Conservation (phyloP, 805 yeast species). For the Candida methanosorbosa region DNA sequence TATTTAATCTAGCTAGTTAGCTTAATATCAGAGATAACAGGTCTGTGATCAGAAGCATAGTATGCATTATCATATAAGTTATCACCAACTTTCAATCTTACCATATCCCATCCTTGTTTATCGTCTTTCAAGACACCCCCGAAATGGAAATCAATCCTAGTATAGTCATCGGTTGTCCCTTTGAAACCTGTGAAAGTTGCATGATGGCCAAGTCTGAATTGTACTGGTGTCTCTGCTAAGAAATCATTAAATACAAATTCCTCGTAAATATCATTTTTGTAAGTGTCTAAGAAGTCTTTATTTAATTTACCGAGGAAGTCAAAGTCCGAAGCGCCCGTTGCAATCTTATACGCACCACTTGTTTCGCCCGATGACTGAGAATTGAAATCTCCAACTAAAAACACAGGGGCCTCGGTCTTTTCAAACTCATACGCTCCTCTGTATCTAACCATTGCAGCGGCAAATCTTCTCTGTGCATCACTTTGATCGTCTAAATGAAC, state of each 20-base stretch:
- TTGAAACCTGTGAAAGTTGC: slow-evolving; percentile 34
- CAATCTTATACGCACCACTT: slow-evolving; percentile 23
- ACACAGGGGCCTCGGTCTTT: slow-evolving; percentile 23
- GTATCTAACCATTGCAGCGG: slow-evolving; percentile 32
- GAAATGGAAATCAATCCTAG: slow-evolving; percentile 33
- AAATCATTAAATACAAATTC: slow-evolving; percentile 22
- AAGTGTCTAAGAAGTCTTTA: slow-evolving; percentile 13
- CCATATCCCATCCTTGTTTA: slow-evolving; percentile 13
- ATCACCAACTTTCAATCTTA: slow-evolving; percentile 25
- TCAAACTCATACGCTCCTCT: slow-evolving; percentile 29
- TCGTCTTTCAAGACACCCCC: slow-evolving; percentile 16
- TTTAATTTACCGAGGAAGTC: slow-evolving; percentile 2
- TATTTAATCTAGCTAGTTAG: too few relatives aligned
- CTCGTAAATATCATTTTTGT: slow-evolving; percentile 5
- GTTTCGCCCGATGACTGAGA: slow-evolving; percentile 35
- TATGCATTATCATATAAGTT: slow-evolving; percentile 26
- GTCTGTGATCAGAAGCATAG: slow-evolving; percentile 40
- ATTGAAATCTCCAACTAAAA: slow-evolving; percentile 53
- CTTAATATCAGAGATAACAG: slow-evolving; percentile 29
- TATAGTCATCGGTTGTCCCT: slow-evolving; percentile 9
- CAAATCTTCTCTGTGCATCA: slow-evolving; percentile 32
- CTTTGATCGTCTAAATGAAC: slow-evolving; percentile 46
- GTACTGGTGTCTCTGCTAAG: slow-evolving; percentile 12
- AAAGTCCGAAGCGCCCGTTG: slow-evolving; percentile 14
- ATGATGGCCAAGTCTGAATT: slow-evolving; percentile 24